phyloP scores from a whole-genome alignment of 2,329 filamentous ascomycete genomes.

The Fusarium pseudograminearum region DNA sequence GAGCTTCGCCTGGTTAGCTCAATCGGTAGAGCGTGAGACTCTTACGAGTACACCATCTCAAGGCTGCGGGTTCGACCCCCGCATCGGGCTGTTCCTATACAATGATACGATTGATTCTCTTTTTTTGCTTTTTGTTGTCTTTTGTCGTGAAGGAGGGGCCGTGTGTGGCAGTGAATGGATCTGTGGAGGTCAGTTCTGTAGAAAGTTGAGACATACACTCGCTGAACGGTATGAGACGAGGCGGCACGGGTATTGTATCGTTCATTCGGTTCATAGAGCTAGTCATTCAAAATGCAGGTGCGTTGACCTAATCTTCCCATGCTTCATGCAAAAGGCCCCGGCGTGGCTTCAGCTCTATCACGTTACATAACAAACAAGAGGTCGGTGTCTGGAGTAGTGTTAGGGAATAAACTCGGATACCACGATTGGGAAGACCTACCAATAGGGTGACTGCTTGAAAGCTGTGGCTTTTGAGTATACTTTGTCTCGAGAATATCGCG shows the following conservation, averaged over 20 bases:
- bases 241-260: background rate
- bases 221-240: background rate
- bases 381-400: constrained; percentile 66
- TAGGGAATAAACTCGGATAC: constrained; percentile 20
- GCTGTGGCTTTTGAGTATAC: constrained; percentile 94
- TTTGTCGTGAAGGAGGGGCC: background rate
- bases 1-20: constrained; percentile 54
- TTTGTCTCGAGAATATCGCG: constrained; percentile 87
- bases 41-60: constrained; percentile 64
- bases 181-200: background rate
- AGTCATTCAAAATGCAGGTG: background rate
- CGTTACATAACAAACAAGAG: constrained; percentile 74
- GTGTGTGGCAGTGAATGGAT: background rate
- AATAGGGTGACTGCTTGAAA: constrained; percentile 95
- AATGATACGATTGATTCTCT: constrained; percentile 31
- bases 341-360: constrained; percentile 64
- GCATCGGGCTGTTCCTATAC: constrained; percentile 57
- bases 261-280: constrained; percentile 5
- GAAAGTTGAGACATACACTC: background rate
- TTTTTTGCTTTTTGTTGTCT: constrained; percentile 4
- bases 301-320: background rate
- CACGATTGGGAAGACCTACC: constrained; percentile 67
- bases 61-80: constrained; percentile 68
- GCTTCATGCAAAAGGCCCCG: constrained; percentile 4
- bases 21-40: constrained; percentile 77